These are phyloP conservation scores for Solanum dulcamara DNA, from an alignment of 257 asterid species.

Conservation along the genomic window DNA sequence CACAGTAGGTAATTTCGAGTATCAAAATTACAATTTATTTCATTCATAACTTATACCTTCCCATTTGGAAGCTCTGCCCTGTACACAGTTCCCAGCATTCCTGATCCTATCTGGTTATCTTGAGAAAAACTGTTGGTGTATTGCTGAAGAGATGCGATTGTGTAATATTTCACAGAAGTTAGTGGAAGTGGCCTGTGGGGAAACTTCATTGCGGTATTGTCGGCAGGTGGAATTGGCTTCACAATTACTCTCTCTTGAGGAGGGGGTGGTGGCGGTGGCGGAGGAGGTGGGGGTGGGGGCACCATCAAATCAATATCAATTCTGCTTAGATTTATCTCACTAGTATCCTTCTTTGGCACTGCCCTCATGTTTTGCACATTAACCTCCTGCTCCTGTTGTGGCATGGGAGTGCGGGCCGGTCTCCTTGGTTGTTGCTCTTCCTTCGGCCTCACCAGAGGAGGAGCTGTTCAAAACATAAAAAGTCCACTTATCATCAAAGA, in stretches of 20 bases:
- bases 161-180: constrained; percentile 65
- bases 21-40: not conserved
- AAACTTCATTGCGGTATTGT: constrained; percentile 20
- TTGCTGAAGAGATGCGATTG: constrained; percentile 92
- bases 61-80: constrained; percentile 78
- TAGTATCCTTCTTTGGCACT: constrained; percentile 39
- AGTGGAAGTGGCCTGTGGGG: constrained; percentile 30
- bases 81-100: constrained; percentile 87
- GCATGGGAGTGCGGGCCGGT: constrained; percentile 39
- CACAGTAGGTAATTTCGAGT: not conserved
- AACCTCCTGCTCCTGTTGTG: constrained; percentile 36
- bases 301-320: constrained; percentile 61
- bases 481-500: not conserved
- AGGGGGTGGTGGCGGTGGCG: constrained; percentile 36
- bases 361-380: constrained; percentile 36
- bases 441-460: constrained; percentile 44
- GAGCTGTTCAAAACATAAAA: constrained; percentile 32
- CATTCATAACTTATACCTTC: constrained; percentile 29
- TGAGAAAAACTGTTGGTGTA: constrained; percentile 81
- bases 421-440: constrained; percentile 46
- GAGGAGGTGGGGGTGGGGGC: constrained; percentile 16
- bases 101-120: constrained; percentile 80
- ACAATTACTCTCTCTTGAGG: constrained; percentile 48
- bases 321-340: constrained; percentile 49
- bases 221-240: constrained; percentile 38